Conservation (phyloP, 2,329 filamentous ascomycete species). For the Cadophora gregata region DNA sequence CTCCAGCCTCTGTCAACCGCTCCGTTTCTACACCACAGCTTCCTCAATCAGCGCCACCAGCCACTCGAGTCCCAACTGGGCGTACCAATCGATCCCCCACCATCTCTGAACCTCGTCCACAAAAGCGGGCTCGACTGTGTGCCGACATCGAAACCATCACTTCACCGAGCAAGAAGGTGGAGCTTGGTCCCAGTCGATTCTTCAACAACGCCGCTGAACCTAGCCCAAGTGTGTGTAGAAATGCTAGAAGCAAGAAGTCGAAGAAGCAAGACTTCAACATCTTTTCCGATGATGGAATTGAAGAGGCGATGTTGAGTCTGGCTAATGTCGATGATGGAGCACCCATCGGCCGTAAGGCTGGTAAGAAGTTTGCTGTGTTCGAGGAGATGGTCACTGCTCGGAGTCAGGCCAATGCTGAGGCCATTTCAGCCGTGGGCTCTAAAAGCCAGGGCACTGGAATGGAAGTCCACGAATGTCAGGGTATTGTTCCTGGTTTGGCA, state of each 20-base stretch:
- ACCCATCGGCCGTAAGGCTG: constrained; percentile 23
- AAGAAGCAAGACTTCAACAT: constrained; percentile 53
- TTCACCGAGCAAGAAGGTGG: constrained; percentile 42
- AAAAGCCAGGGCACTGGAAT: constrained; percentile 13
- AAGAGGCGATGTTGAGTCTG: constrained; percentile 54
- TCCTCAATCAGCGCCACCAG: constrained; percentile 45
- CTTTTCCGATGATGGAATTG: constrained; percentile 58
- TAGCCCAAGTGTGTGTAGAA: constrained; percentile 48
- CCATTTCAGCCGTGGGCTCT: background rate
- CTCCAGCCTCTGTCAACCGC: constrained; percentile 40
- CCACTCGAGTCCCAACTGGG: constrained; percentile 47
- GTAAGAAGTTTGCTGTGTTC: constrained; percentile 38
- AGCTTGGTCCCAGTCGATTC: constrained; percentile 53
- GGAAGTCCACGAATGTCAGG: constrained; percentile 30
- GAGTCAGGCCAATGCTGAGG: constrained; percentile 2
- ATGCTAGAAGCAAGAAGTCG: constrained; percentile 46
- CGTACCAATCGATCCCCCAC: constrained; percentile 49
- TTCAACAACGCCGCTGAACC: constrained; percentile 47
- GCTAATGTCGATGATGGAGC: constrained; percentile 43
- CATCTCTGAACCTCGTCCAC: constrained; percentile 51
- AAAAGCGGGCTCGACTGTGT: constrained; percentile 58
- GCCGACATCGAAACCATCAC: constrained; percentile 50
- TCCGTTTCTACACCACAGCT: constrained; percentile 40
- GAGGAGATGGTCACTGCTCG: constrained; percentile 24
- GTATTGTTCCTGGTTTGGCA: constrained; percentile 33